Percentiles rank a stretch among this genome's conserved stretches.
These are phyloP conservation scores for Didymella sp. DNA, from an alignment of 2,329 filamentous ascomycete genomes.

Conservation along the genomic window DNA sequence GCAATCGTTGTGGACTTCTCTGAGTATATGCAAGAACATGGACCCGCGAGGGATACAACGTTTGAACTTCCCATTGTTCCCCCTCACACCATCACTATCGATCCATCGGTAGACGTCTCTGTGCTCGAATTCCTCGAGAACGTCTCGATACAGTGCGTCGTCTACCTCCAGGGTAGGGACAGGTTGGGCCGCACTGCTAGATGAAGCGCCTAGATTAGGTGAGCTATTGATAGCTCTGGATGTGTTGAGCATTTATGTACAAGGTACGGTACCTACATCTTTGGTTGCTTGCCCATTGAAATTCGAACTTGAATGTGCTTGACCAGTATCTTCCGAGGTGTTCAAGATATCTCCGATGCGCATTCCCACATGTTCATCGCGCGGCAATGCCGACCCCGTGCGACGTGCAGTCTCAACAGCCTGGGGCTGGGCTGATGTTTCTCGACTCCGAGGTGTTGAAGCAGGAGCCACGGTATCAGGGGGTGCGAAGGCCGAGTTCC, in stretches of 20 bases:
- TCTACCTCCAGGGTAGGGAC: not conserved
- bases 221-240: not conserved
- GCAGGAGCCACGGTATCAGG: not conserved
- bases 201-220: not conserved
- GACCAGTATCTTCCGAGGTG: not conserved
- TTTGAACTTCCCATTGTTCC: too few relatives aligned
- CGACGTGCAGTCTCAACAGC: not conserved
- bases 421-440: not conserved
- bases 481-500: not conserved
- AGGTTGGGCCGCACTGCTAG: not conserved
- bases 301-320: not conserved
- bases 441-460: not conserved
- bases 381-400: not conserved
- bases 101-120: too few relatives aligned
- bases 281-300: too few relatives aligned
- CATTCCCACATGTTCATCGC: not conserved
- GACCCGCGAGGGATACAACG: too few relatives aligned
- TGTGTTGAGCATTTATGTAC: not conserved
- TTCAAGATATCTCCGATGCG: not conserved
- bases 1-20: not conserved
- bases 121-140: too few relatives aligned
- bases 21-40: not conserved
- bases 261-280: not conserved
- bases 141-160: too few relatives aligned
- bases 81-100: too few relatives aligned